A percentile compares a stretch with the other conserved stretches of the same genome.
Evolutionary conservation across 192 early-diverging fungal genomes (phyloP).

Genomic region (Backusella morwellensis): DNA sequence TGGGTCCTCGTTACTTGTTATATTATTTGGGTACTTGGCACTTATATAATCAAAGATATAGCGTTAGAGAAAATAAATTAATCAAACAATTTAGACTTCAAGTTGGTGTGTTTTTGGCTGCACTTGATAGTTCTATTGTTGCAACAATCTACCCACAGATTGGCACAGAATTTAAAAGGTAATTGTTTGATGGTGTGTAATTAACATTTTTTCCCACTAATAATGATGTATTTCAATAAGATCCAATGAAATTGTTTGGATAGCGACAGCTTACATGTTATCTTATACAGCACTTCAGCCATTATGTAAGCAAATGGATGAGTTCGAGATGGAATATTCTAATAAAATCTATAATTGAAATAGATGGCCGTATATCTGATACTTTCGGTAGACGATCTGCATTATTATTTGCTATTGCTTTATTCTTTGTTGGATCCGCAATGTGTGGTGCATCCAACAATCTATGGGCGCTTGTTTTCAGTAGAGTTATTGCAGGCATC

Average conservation of each 20-base stretch:
- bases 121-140: conserved; percentile 36
- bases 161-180: conserved; percentile 36
- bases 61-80: neutral
- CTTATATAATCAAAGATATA: neutral
- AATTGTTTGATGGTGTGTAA: neutral
- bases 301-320: conserved; percentile 48
- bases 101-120: conserved; percentile 30
- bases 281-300: conserved; percentile 77
- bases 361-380: conserved; percentile 63
- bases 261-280: conserved; percentile 74
- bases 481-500: conserved; percentile 71
- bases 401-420: conserved; percentile 51
- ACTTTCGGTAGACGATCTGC: conserved; percentile 75
- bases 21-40: conserved; percentile 13
- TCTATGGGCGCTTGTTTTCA: conserved; percentile 55
- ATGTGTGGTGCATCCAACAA: conserved; percentile 62
- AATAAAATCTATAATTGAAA: neutral
- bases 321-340: neutral
- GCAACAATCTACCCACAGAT: conserved; percentile 33
- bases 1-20: conserved; percentile 10
- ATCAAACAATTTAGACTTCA: conserved; percentile 17
- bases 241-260: conserved; percentile 72
- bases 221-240: neutral
- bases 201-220: neutral
- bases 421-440: conserved; percentile 68